Evolutionary conservation across 2,329 filamentous ascomycete genomes (phyloP).

Genomic region (Verticillium zaregamsianum): DNA sequence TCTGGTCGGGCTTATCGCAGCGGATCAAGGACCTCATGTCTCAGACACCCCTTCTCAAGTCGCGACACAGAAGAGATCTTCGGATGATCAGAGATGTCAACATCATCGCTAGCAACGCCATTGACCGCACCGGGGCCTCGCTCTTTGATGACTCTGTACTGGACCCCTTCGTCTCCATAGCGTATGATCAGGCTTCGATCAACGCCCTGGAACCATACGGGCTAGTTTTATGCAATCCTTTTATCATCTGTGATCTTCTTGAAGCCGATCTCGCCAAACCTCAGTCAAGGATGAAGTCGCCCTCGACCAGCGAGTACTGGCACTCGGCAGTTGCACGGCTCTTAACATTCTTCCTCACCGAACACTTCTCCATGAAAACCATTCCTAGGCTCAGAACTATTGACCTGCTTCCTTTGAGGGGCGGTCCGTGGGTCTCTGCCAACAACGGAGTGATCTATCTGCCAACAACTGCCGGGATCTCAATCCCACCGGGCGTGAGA

Average conservation of each 20-base stretch:
- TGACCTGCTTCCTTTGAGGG: background rate
- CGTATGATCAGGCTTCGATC: background rate
- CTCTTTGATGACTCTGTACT: constrained; percentile 7
- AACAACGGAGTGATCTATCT: background rate
- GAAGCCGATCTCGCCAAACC: constrained; percentile 10
- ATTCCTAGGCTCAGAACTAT: background rate
- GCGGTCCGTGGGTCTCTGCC: constrained; percentile 2
- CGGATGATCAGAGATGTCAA: background rate
- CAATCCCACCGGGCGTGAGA: constrained; percentile 1
- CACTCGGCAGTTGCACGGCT: constrained; percentile 4
- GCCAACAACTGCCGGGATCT: constrained; percentile 1
- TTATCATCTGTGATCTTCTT: constrained; percentile 6
- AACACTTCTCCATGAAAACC: background rate
- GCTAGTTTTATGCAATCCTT: background rate
- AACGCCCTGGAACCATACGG: constrained; percentile 7
- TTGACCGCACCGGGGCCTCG: constrained; percentile 3
- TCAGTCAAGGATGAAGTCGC: constrained; percentile 11
- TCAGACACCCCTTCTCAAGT: constrained; percentile 8
- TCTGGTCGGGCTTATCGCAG: constrained; percentile 21
- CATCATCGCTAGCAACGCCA: constrained; percentile 3
- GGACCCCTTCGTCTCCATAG: constrained; percentile 8
- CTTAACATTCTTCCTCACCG: background rate
- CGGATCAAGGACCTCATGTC: constrained; percentile 16
- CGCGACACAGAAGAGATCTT: background rate
- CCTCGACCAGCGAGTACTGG: constrained; percentile 13